phyloP scores from a whole-genome alignment of 495 filamentous ascomycete genomes.

The Chaetomidium leptoderma region DNA sequence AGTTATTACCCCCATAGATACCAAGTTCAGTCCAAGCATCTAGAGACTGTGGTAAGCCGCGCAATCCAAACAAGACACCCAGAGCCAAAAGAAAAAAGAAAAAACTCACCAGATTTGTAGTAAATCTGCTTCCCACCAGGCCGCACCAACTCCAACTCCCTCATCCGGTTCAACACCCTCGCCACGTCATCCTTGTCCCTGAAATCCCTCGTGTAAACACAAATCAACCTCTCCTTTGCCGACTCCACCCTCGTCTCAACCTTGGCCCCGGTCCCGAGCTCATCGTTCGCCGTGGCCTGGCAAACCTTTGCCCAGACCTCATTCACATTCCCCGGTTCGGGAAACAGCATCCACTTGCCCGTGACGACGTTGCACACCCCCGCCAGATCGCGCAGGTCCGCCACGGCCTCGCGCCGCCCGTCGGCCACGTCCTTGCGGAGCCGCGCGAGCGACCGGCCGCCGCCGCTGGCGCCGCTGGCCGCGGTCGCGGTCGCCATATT shows the following conservation, averaged over 20 bases:
- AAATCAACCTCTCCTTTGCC: conserved; percentile 56
- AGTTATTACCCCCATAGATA: conserved; percentile 62
- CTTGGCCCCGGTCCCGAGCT: conserved; percentile 66
- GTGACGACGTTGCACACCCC: conserved; percentile 21
- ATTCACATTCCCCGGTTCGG: conserved; percentile 52
- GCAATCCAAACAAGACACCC: conserved; percentile 8
- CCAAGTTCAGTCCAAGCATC: conserved; percentile 74
- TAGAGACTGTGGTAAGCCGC: conserved; percentile 2
- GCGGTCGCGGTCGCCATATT: conserved; percentile 25
- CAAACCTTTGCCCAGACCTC: conserved; percentile 60
- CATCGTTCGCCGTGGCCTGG: conserved; percentile 56
- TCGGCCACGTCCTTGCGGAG: conserved; percentile 38
- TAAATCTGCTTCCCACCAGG: conserved; percentile 53
- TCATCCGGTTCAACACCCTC: conserved; percentile 58
- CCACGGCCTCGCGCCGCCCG: conserved; percentile 47
- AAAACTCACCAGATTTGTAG: conserved; percentile 62
- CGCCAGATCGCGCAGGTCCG: conserved; percentile 55
- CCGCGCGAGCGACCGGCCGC: background rate
- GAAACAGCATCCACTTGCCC: conserved; percentile 76
- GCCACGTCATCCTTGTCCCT: conserved; percentile 62
- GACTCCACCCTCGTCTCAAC: conserved; percentile 49
- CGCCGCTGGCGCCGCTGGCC: background rate
- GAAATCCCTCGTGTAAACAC: conserved; percentile 74
- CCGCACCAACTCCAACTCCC: conserved; percentile 55
- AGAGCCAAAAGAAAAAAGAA: background rate